Conservation (phyloP, 2,329 filamentous ascomycete genomes). For the Neonectria ditissima region DNA sequence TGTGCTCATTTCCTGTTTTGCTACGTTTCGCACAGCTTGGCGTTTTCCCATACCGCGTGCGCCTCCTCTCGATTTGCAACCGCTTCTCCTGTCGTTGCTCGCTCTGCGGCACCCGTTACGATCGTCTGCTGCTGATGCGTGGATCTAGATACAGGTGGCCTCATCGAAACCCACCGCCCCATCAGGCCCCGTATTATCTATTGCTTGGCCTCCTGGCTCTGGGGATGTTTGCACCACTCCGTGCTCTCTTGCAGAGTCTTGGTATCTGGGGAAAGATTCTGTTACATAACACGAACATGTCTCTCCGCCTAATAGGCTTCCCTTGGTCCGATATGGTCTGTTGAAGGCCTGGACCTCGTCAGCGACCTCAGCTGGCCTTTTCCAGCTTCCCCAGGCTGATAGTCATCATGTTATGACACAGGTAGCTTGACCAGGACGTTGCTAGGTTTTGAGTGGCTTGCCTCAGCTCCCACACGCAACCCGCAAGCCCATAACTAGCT, state of each 20-base stretch:
- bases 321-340: slow-evolving; percentile 28
- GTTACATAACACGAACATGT: slow-evolving; percentile 33
- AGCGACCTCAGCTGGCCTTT: slow-evolving; percentile 6
- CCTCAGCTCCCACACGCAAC: neutral
- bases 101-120: slow-evolving; percentile 10
- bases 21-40: neutral
- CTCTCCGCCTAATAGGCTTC: slow-evolving; percentile 35
- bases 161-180: slow-evolving; percentile 31
- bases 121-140: slow-evolving; percentile 16
- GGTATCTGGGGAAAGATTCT: slow-evolving; percentile 33
- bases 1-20: neutral
- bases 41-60: neutral
- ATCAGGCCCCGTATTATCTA: slow-evolving; percentile 7
- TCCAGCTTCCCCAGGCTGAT: slow-evolving; percentile 13
- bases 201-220: slow-evolving; percentile 21
- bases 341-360: slow-evolving; percentile 22
- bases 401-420: neutral
- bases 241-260: slow-evolving; percentile 11
- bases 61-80: neutral
- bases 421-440: slow-evolving; percentile 9
- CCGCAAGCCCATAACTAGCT: neutral
- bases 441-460: neutral
- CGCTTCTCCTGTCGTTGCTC: neutral
- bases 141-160: slow-evolving; percentile 31
- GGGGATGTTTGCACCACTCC: slow-evolving; percentile 22